These are phyloP conservation scores for Polytrichum formosum DNA, from an alignment of 225 moss, liverwort and hornwort genomes.

Conservation along the genomic window DNA sequence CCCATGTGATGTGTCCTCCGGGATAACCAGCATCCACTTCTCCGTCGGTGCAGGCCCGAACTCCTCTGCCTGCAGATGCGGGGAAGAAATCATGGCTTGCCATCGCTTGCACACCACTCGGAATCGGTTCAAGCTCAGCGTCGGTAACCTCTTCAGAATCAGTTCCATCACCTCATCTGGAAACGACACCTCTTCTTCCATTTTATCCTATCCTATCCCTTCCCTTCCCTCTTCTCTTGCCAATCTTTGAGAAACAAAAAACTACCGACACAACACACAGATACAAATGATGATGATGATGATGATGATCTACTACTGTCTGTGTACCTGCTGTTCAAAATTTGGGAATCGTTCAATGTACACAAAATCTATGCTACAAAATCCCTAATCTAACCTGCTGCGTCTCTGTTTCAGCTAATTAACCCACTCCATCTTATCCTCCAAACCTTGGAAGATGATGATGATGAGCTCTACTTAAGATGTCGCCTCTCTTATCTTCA, in stretches of 20 bases:
- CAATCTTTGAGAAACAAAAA: too few relatives aligned
- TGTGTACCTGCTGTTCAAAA: neutral
- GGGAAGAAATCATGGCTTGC: conserved; percentile 7
- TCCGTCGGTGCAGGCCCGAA: conserved; percentile 6
- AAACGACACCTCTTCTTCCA: conserved; percentile 9
- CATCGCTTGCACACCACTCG: conserved; percentile 8
- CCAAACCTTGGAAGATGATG: too few relatives aligned
- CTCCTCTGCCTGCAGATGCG: neutral
- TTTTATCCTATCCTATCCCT: neutral
- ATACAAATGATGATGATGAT: too few relatives aligned
- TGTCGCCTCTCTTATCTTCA: too few relatives aligned
- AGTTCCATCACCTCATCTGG: conserved; percentile 15
- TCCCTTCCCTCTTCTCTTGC: too few relatives aligned
- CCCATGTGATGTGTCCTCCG: neutral
- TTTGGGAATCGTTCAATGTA: conserved; percentile 8
- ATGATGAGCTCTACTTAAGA: too few relatives aligned
- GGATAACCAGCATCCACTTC: conserved; percentile 12
- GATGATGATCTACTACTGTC: neutral
- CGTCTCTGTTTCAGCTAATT: too few relatives aligned
- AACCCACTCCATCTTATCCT: too few relatives aligned
- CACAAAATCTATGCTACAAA: conserved; percentile 8
- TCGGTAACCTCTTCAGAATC: conserved; percentile 12
- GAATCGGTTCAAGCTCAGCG: conserved; percentile 6
- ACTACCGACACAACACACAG: too few relatives aligned
- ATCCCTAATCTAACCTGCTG: neutral